phyloP scores from a whole-genome alignment of 306 rosid genomes.

The Astragalus glycyphyllos region DNA sequence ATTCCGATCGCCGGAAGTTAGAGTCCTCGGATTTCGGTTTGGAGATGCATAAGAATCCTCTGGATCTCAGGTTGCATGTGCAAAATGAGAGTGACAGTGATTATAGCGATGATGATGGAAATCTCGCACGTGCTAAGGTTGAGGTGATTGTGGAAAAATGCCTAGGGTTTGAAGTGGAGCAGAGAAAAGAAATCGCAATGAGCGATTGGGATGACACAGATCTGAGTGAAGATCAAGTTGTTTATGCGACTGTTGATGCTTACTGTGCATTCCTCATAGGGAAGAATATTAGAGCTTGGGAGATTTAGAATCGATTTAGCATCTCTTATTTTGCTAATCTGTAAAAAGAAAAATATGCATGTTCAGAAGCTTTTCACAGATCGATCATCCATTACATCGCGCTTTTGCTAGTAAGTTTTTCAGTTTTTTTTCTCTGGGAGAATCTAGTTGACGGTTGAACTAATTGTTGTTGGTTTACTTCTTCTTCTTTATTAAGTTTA shows the following conservation, averaged over 20 bases:
- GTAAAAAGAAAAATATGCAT: neutral
- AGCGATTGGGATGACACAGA: constrained; percentile 36
- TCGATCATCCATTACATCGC: too few relatives aligned
- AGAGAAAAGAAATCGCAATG: constrained; percentile 18
- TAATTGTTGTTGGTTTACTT: too few relatives aligned
- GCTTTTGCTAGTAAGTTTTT: too few relatives aligned
- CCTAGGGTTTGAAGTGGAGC: constrained; percentile 33
- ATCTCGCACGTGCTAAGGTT: neutral
- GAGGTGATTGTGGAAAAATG: constrained; percentile 21
- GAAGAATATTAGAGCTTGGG: constrained; percentile 25
- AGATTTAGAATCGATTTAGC: neutral
- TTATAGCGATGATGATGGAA: neutral
- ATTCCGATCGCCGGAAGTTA: constrained; percentile 35
- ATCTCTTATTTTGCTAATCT: neutral
- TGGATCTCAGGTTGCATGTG: constrained; percentile 19
- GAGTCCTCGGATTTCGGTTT: neutral
- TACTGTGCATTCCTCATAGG: constrained; percentile 49
- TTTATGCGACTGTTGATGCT: constrained; percentile 50
- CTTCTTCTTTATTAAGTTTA: too few relatives aligned
- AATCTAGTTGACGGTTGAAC: too few relatives aligned
- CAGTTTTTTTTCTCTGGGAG: too few relatives aligned
- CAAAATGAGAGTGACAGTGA: too few relatives aligned
- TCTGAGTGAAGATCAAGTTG: constrained; percentile 43
- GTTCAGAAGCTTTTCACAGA: neutral
- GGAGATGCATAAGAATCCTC: constrained; percentile 21